These are phyloP conservation scores for Spinacia oleracea DNA, from an alignment of 179 eudicot genomes.

Conservation along the genomic window DNA sequence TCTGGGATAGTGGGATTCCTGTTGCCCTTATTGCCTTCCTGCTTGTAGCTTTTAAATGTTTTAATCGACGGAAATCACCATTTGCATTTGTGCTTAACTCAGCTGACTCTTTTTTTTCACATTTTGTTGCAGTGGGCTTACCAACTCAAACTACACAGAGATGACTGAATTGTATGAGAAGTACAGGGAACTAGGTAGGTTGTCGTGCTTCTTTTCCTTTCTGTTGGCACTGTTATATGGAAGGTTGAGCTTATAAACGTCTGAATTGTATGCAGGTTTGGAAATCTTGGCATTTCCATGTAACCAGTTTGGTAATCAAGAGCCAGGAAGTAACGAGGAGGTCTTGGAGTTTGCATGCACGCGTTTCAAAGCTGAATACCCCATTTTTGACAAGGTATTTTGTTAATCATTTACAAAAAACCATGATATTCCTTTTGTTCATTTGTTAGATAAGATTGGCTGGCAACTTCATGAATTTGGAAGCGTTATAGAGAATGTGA, in stretches of 20 bases:
- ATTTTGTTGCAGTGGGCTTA: conserved; percentile 62
- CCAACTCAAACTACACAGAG: conserved; percentile 86
- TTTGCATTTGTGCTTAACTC: background rate
- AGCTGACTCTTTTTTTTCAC: background rate
- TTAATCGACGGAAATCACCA: background rate
- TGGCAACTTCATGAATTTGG: background rate
- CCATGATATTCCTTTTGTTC: background rate
- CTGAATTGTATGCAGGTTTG: conserved; percentile 42
- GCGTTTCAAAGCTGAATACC: conserved; percentile 92
- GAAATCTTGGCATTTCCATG: conserved; percentile 96
- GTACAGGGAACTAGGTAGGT: conserved; percentile 74
- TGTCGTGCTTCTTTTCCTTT: background rate
- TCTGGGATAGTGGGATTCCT: background rate
- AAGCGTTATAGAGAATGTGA: background rate
- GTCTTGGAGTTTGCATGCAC: conserved; percentile 85
- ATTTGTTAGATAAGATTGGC: background rate
- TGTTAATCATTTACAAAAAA: background rate
- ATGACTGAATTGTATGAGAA: conserved; percentile 60
- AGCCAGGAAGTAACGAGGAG: conserved; percentile 85
- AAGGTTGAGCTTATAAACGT: background rate
- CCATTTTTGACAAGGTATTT: conserved; percentile 82
- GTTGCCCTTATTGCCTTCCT: background rate
- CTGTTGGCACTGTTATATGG: background rate
- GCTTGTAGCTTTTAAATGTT: background rate
- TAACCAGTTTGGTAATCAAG: conserved; percentile 90